Conservation (phyloP, 495 filamentous ascomycete species). For the Extremus antarcticus region DNA sequence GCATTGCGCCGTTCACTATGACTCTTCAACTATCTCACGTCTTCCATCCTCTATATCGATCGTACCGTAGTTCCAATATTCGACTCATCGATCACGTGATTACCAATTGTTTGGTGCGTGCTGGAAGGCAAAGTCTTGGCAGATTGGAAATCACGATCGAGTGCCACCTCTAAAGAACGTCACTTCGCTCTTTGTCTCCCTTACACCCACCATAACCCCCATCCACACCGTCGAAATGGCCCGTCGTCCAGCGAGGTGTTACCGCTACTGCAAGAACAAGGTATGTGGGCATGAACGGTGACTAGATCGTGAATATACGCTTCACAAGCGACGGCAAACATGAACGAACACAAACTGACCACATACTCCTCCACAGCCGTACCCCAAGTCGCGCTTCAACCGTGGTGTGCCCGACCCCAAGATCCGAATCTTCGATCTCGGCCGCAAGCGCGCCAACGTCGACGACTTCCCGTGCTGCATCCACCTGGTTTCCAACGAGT, state of each 20-base stretch:
- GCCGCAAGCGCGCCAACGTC: conserved; percentile 94
- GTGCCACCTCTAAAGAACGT: neutral
- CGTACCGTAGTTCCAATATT: no score
- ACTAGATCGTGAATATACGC: neutral
- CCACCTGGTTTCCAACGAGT: conserved; percentile 99
- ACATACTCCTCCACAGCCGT: conserved; percentile 51
- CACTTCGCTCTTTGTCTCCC: conserved; percentile 12
- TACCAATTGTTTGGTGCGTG: neutral
- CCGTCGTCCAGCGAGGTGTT: conserved; percentile 94
- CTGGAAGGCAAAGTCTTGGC: conserved; percentile 16
- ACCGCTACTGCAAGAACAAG: conserved; percentile 99
- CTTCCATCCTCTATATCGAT: no score
- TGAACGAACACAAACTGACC: conserved; percentile 14
- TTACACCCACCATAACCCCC: conserved; percentile 15
- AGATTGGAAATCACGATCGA: neutral
- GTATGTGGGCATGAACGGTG: conserved; percentile 40
- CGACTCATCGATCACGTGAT: neutral
- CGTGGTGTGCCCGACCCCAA: conserved; percentile 99
- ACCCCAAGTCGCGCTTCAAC: conserved; percentile 99
- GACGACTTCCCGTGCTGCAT: conserved; percentile 98
- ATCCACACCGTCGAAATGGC: conserved; percentile 77
- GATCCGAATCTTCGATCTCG: conserved; percentile 99
- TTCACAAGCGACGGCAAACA: neutral
- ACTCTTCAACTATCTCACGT: no score
- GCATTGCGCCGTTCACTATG: no score